Base-by-base conservation (phyloP, 345 rosid genomes). In the Citrus glauca region DNA sequence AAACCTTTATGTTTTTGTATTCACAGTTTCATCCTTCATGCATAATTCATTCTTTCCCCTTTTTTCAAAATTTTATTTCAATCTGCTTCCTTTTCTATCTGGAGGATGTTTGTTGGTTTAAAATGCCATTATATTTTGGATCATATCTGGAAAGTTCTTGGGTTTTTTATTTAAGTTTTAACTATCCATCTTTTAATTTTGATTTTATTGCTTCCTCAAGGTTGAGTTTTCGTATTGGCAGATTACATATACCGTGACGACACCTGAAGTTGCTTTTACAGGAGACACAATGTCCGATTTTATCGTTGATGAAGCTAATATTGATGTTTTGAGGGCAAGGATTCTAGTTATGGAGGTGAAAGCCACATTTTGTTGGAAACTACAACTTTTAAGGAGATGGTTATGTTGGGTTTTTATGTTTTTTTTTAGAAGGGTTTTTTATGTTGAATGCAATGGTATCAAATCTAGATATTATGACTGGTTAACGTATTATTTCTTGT, bases 241-340 rank as follows among this genome's bases (percentile, higher is more conserved):
- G 99, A 93, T 96, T 69, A 94, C 98, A 48, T 27, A 85, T 79
- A 90, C 91, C 55, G 73, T 79, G 30, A 88, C 89, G 62, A 72
- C 84, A 61, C 95, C 97, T 40, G 97, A 94, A 90, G 89, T 96
- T 66, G 97, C 99, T 69, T 96, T 96, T 85, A 96, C 98, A 1
- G 98, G 99, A 82, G 99, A 96, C 78, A 94, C 99, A 22, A 92
- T 67, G 74, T 85, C 92, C 7, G 95, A 96, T 84, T 94, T 94
- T 79, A 84, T 96, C 69, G 74, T 78, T 61, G 97, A 94, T 75
- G 89, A 88, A 64, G 71, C 57, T 53, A 94, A 96, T 66, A 64
- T 28, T 30, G 98, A 96, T 86, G 97, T 85, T 81, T 80, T 96
- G 86, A 89, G 82, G 79, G 95, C 98, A 74, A 94, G 70, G 78